Evolutionary conservation across 2,329 filamentous ascomycete species (phyloP).

Genomic region (Aplosporella prunicola): DNA sequence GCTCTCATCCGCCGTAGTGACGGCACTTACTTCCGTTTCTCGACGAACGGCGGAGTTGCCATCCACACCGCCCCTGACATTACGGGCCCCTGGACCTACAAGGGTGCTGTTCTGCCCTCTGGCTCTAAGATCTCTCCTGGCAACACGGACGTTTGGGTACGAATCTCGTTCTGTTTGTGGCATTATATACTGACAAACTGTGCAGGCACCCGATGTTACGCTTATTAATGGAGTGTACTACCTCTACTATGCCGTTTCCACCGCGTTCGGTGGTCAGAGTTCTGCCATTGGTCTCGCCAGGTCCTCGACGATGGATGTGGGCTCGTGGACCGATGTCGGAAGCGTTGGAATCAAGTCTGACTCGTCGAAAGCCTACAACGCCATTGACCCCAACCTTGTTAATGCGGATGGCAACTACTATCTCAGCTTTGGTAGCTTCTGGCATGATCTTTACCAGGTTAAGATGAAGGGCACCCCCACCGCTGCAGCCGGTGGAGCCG

Average conservation of each 20-base stretch:
- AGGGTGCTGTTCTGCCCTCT: constrained; percentile 37
- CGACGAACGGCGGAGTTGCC: constrained; percentile 41
- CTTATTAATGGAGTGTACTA: constrained; percentile 51
- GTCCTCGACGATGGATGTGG: constrained; percentile 40
- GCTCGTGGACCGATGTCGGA: constrained; percentile 52
- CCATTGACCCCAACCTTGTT: constrained; percentile 45
- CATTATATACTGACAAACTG: not conserved
- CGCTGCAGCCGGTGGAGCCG: constrained; percentile 23
- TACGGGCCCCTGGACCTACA: constrained; percentile 42
- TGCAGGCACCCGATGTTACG: constrained; percentile 53
- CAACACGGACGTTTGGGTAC: constrained; percentile 42
- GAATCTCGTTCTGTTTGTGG: constrained; percentile 7
- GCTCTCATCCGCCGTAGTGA: constrained; percentile 40
- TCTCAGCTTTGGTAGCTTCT: constrained; percentile 60
- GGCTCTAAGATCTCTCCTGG: constrained; percentile 39
- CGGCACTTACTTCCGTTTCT: constrained; percentile 45
- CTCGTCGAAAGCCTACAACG: constrained; percentile 35
- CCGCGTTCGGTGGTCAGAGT: constrained; percentile 51
- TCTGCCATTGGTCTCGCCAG: constrained; percentile 53
- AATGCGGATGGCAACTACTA: constrained; percentile 36
- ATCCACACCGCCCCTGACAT: constrained; percentile 40
- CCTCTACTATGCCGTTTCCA: constrained; percentile 57
- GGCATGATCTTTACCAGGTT: constrained; percentile 54
- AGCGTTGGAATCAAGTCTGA: constrained; percentile 39
- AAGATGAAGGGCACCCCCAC: constrained; percentile 34